A percentile compares a stretch with the other conserved stretches of the same genome.
These are phyloP conservation scores for Apiospora pterosperma DNA, from an alignment of 2,329 filamentous ascomycete species.

Conservation along the genomic window DNA sequence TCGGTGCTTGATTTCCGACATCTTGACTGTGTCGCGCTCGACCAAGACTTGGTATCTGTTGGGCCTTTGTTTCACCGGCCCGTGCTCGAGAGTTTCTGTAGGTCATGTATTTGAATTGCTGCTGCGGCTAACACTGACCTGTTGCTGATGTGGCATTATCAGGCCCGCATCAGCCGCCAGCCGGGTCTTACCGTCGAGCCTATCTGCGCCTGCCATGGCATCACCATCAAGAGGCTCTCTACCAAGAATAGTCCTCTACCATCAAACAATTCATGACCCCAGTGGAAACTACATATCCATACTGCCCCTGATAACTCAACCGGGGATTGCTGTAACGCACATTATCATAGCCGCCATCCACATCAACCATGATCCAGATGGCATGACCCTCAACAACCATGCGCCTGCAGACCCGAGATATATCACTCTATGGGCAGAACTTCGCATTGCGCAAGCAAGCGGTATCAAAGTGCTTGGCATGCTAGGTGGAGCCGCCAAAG, in stretches of 20 bases:
- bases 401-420: slow-evolving; percentile 60
- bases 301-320: slow-evolving; percentile 36
- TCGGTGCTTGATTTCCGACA: not conserved
- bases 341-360: slow-evolving; percentile 78
- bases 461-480: slow-evolving; percentile 77
- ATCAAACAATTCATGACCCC: slow-evolving; percentile 39
- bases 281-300: slow-evolving; percentile 35
- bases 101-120: not conserved
- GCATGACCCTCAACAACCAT: slow-evolving; percentile 73
- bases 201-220: not conserved
- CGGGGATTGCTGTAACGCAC: slow-evolving; percentile 55
- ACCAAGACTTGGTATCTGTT: not conserved
- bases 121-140: not conserved
- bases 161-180: not conserved
- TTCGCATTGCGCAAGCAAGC: slow-evolving; percentile 62
- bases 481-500: slow-evolving; percentile 75
- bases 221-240: slow-evolving; percentile 4
- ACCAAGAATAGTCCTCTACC: slow-evolving; percentile 26
- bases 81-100: not conserved
- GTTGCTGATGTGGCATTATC: not conserved
- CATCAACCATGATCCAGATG: slow-evolving; percentile 62
- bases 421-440: slow-evolving; percentile 66
- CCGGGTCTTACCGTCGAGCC: not conserved
- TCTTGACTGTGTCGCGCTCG: not conserved
- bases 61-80: not conserved